These are phyloP conservation scores for Phoma sp. DNA, from an alignment of 2,329 filamentous ascomycete species.

Conservation along the genomic window DNA sequence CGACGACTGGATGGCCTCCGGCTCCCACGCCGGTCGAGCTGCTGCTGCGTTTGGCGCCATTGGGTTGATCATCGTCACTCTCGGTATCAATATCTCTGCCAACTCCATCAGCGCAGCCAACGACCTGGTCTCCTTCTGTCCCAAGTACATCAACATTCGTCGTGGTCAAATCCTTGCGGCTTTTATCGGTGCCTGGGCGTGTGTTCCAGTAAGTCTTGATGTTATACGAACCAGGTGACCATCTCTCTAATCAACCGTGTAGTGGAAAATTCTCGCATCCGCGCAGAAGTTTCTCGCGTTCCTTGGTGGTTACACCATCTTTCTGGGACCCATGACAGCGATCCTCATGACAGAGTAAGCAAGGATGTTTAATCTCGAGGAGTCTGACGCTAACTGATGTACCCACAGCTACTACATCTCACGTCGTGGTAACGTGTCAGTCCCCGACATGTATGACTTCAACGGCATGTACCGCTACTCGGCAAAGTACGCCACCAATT, in stretches of 20 bases:
- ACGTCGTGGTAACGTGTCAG: constrained; percentile 30
- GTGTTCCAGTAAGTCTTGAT: constrained; percentile 32
- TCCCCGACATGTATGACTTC: constrained; percentile 34
- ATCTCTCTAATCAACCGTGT: not conserved
- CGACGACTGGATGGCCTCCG: constrained; percentile 47
- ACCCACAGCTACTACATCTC: constrained; percentile 28
- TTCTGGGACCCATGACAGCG: constrained; percentile 34
- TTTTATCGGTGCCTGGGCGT: constrained; percentile 47
- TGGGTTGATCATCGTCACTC: constrained; percentile 32
- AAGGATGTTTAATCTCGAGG: not conserved
- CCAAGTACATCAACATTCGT: constrained; percentile 36
- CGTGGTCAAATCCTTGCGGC: constrained; percentile 45
- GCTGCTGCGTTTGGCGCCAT: constrained; percentile 36
- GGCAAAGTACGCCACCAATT: constrained; percentile 28
- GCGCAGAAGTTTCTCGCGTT: constrained; percentile 47
- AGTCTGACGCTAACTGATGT: not conserved
- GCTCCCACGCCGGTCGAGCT: constrained; percentile 37
- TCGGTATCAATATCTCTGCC: constrained; percentile 46
- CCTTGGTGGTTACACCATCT: constrained; percentile 36
- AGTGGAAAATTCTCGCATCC: constrained; percentile 47
- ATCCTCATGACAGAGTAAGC: constrained; percentile 28
- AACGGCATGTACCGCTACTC: constrained; percentile 38
- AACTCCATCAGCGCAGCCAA: constrained; percentile 35
- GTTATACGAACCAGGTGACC: not conserved
- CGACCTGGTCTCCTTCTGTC: constrained; percentile 31